Conservation (phyloP, 805 yeast genomes). For the Kurtzmaniella cleridarum region DNA sequence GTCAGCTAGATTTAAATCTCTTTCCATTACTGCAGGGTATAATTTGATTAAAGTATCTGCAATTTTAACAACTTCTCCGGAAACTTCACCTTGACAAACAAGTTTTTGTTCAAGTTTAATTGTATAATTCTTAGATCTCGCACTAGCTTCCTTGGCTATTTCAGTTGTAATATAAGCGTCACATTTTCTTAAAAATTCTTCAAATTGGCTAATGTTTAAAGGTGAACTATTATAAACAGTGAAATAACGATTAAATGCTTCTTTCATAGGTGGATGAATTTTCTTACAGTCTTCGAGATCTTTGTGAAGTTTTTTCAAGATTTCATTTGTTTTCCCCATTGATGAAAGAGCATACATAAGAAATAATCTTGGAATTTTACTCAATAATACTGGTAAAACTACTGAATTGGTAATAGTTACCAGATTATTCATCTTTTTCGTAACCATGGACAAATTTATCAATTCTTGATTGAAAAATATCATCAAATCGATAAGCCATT, state of each 20-base stretch:
- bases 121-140: slow-evolving; percentile 23
- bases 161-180: slow-evolving; percentile 36
- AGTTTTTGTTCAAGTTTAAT: slow-evolving; percentile 56
- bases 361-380: slow-evolving; percentile 66
- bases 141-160: slow-evolving; percentile 12
- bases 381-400: slow-evolving; percentile 54
- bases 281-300: slow-evolving; percentile 39
- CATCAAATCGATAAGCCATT: slow-evolving; percentile 82
- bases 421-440: slow-evolving; percentile 14
- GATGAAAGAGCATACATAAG: slow-evolving; percentile 63
- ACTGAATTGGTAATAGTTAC: slow-evolving; percentile 31
- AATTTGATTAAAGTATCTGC: slow-evolving; percentile 42
- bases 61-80: slow-evolving; percentile 37
- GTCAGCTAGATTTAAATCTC: slow-evolving; percentile 46
- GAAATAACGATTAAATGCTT: slow-evolving; percentile 47
- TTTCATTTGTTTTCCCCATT: slow-evolving; percentile 56
- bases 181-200: slow-evolving; percentile 55
- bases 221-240: slow-evolving; percentile 47
- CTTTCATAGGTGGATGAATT: slow-evolving; percentile 45
- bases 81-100: slow-evolving; percentile 56
- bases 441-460: slow-evolving; percentile 35
- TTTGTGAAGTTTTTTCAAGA: slow-evolving; percentile 51
- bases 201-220: slow-evolving; percentile 50
- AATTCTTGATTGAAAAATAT: slow-evolving; percentile 71
- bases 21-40: slow-evolving; percentile 37